Conservation (phyloP, 2,329 filamentous ascomycete genomes). For the Chrysoporthe deuterocubensis region DNA sequence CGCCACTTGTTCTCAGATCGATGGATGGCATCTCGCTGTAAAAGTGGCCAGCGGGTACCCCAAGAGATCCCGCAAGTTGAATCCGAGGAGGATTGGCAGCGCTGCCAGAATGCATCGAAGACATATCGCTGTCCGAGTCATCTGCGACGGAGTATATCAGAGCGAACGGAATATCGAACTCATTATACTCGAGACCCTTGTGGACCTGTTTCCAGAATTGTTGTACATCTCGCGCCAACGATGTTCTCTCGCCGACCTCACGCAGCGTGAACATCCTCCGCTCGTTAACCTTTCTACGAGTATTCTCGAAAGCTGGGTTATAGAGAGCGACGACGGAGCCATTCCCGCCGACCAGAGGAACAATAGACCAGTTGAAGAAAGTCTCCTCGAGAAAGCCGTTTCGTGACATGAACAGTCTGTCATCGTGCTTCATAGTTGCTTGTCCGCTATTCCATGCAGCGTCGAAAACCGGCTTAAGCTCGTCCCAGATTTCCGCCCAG, state of each 20-base stretch:
- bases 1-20: conserved; percentile 70
- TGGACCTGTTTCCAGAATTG: conserved; percentile 75
- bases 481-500: conserved; percentile 77
- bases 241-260: conserved; percentile 77
- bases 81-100: conserved; percentile 65
- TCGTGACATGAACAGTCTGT: conserved; percentile 73
- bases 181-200: conserved; percentile 72
- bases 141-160: conserved; percentile 77
- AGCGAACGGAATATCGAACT: conserved; percentile 75
- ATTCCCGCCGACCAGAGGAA: conserved; percentile 75
- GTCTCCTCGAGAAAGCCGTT: conserved; percentile 76
- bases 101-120: conserved; percentile 72
- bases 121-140: conserved; percentile 71
- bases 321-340: conserved; percentile 77
- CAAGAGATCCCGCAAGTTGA: conserved; percentile 72
- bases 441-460: conserved; percentile 72
- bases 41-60: conserved; percentile 67
- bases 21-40: conserved; percentile 60
- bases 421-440: conserved; percentile 84
- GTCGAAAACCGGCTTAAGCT: conserved; percentile 69
- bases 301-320: conserved; percentile 83
- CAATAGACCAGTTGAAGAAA: conserved; percentile 82
- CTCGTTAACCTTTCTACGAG: conserved; percentile 76
- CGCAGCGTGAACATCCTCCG: conserved; percentile 78
- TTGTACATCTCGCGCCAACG: conserved; percentile 71